Conservation (phyloP, 306 rosid genomes). For the Chamaecrista fasciculata region DNA sequence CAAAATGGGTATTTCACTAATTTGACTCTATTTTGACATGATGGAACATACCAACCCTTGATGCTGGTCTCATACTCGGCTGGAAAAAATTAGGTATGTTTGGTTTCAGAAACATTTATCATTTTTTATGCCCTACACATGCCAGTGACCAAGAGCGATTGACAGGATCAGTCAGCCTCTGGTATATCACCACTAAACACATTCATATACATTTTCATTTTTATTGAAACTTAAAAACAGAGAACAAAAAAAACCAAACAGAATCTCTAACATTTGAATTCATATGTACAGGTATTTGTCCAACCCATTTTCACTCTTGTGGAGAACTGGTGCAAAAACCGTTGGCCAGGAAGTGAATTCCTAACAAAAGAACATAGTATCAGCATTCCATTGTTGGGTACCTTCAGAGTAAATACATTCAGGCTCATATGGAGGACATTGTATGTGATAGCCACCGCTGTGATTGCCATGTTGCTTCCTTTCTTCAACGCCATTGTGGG, state of each 20-base stretch:
- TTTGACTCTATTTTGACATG: too few relatives aligned
- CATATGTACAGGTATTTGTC: constrained; percentile 28
- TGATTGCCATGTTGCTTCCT: constrained; percentile 45
- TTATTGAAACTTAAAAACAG: too few relatives aligned
- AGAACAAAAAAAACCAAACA: neutral
- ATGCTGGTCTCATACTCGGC: too few relatives aligned
- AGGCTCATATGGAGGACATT: constrained; percentile 42
- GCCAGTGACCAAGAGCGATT: too few relatives aligned
- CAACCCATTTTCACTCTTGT: constrained; percentile 35
- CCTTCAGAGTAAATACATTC: constrained; percentile 41
- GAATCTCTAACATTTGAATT: neutral
- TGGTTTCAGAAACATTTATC: too few relatives aligned
- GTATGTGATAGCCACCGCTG: constrained; percentile 37
- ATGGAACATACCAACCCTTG: too few relatives aligned
- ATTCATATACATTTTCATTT: too few relatives aligned
- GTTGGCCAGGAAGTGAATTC: constrained; percentile 44
- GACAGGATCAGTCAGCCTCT: too few relatives aligned
- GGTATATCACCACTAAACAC: too few relatives aligned
- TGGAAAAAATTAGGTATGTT: too few relatives aligned
- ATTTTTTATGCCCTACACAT: too few relatives aligned
- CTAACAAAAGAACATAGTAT: constrained; percentile 39
- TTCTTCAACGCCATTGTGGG: constrained; percentile 65
- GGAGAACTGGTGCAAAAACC: constrained; percentile 23
- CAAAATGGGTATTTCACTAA: too few relatives aligned
- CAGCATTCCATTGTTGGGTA: constrained; percentile 33